Evolutionary conservation across 257 asterid genomes (phyloP).

Genomic region (Solanum pimpinellifolium): DNA sequence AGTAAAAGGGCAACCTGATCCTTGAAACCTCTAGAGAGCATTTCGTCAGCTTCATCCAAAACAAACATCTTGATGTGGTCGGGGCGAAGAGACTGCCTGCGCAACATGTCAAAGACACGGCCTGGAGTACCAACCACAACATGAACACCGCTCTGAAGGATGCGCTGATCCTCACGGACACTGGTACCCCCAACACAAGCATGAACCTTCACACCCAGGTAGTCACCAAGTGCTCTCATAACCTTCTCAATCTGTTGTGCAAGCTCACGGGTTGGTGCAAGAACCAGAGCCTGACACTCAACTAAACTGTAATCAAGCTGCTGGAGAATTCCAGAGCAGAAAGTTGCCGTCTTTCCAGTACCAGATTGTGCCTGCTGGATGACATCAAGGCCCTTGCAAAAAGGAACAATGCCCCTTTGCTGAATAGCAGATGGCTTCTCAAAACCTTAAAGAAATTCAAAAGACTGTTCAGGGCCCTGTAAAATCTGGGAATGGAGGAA

Average conservation of each 20-base stretch:
- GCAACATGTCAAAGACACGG: neutral
- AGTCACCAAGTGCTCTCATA: neutral
- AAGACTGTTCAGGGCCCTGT: neutral
- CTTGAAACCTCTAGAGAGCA: conserved; percentile 62
- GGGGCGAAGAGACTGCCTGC: conserved; percentile 18
- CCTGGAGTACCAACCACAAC: conserved; percentile 64
- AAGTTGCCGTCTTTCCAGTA: neutral
- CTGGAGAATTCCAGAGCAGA: neutral
- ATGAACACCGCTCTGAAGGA: conserved; percentile 53
- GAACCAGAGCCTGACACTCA: neutral
- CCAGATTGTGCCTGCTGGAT: conserved; percentile 11
- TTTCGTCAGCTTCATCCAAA: conserved; percentile 55
- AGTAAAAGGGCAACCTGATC: conserved; percentile 33
- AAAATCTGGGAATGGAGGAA: neutral
- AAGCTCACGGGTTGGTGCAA: neutral
- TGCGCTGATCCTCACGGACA: conserved; percentile 5
- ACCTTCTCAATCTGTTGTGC: neutral
- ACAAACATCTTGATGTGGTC: conserved; percentile 59
- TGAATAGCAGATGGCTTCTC: conserved; percentile 67
- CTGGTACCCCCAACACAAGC: neutral
- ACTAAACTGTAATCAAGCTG: neutral
- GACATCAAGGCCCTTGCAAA: conserved; percentile 23
- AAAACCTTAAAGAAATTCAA: conserved; percentile 26
- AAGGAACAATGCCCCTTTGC: conserved; percentile 62
- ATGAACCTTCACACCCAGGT: neutral